Evolutionary conservation across 495 filamentous ascomycete species (phyloP), one percentile per base, ranked within the genome.

Genomic region (Aspergillus carlsbadensis): DNA sequence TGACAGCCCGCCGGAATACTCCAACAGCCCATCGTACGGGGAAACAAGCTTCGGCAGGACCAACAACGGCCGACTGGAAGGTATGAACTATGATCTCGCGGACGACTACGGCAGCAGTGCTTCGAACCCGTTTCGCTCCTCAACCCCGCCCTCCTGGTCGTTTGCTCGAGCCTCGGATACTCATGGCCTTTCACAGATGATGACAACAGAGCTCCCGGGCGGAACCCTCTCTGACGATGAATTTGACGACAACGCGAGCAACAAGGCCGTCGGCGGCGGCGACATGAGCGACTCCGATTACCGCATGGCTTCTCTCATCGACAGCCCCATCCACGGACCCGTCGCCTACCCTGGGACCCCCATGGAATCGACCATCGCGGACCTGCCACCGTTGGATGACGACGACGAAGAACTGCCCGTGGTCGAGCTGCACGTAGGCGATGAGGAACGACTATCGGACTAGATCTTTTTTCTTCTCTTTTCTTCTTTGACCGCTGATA

Each of bases 331-430:
- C 20, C 55, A 60, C n/a, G 68, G 65, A 18, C 61, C 55, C 1
- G 61, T 60, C n/a, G n/a, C n/a, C 2, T 65, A 50, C 35, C 64
- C 64, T 11, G 67, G 66, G 6, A 69, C 72, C 0, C 66, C 70
- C 2, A 56, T 67, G 24, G 65, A 70, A 6, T 56, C 62, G 10
- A 62, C 69, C n/a, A 62, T 77, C 24, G 67, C 70, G 56, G 70
- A 75, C 48, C 65, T 74, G 10, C 66, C 69, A 18, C 56, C 67
- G 26, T 54, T 69, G 52, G 65, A 70, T 10, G 68, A 71, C 34
- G 73, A 64, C 5, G 59, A 65, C 24, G 74, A 73, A 21, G 69
- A 79, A 5, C 65, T 76, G 22, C 73, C 77, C 5, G 76, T 79
- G 21, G 70, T 76, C 47, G 77, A 81, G 58, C 63, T 80, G 34